Evolutionary conservation across 352 stramenopile genomes (phyloP).

Genomic region (Globisporangium cederbergense): DNA sequence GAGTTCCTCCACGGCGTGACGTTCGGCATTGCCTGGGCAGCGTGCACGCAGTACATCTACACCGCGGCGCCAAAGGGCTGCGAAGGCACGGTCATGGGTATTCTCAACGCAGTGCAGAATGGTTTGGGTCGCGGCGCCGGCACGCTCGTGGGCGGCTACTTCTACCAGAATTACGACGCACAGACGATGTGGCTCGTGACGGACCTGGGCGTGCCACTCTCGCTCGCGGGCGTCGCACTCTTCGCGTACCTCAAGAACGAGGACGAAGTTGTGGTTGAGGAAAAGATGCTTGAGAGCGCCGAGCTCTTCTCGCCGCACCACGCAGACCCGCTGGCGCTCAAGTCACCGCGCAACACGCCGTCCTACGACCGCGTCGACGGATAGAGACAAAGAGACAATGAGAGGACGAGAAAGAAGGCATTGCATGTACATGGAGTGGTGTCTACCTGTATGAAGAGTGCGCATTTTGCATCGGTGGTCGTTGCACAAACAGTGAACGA

Average conservation of each 20-base stretch:
- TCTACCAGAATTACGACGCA: slow-evolving; percentile 70
- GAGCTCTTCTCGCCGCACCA: slow-evolving; percentile 64
- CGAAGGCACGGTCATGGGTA: slow-evolving; percentile 71
- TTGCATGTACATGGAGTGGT: background rate
- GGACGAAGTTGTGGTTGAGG: slow-evolving; percentile 24
- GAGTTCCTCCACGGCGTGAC: slow-evolving; percentile 77
- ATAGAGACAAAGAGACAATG: slow-evolving; percentile 1
- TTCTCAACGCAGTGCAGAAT: slow-evolving; percentile 77
- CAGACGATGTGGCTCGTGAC: slow-evolving; percentile 67
- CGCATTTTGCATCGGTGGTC: background rate
- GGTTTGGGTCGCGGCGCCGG: slow-evolving; percentile 59
- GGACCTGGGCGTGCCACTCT: slow-evolving; percentile 62
- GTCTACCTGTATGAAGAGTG: background rate
- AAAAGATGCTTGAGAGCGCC: slow-evolving; percentile 45
- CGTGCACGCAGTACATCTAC: slow-evolving; percentile 78
- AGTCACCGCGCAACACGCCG: slow-evolving; percentile 20
- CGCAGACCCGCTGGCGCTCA: slow-evolving; percentile 39
- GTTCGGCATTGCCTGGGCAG: slow-evolving; percentile 71
- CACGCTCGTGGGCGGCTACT: slow-evolving; percentile 70
- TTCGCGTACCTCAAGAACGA: slow-evolving; percentile 66
- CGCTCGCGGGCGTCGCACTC: slow-evolving; percentile 41
- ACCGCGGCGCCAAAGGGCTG: slow-evolving; percentile 47
- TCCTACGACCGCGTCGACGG: slow-evolving; percentile 28
- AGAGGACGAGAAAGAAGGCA: background rate
- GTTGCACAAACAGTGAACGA: background rate